Percentiles rank a stretch among this genome's conserved stretches.
Evolutionary conservation across 257 asterid genomes (phyloP).

Genomic region (Rehmannia glutinosa): DNA sequence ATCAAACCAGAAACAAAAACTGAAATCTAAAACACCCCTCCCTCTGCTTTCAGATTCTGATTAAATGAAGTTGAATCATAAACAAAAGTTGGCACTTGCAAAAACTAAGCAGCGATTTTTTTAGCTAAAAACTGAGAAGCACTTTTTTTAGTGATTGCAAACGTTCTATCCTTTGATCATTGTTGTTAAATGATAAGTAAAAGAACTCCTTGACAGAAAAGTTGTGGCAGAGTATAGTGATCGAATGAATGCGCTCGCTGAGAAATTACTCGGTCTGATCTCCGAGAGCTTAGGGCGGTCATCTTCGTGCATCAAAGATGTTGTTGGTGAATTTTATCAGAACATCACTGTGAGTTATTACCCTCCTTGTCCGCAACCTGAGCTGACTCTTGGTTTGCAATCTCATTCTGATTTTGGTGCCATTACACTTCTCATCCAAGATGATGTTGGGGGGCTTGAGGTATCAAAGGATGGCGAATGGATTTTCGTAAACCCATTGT

Average conservation of each 20-base stretch:
- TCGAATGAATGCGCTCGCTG: conserved; percentile 59
- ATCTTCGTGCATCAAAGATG: conserved; percentile 54
- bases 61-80: no score
- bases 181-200: conserved; percentile 2
- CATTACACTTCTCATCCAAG: conserved; percentile 84
- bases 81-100: no score
- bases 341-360: conserved; percentile 82
- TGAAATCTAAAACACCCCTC: no score
- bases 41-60: no score
- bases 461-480: conserved; percentile 80
- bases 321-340: conserved; percentile 73
- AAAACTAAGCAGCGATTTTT: no score
- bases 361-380: conserved; percentile 97
- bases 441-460: conserved; percentile 92
- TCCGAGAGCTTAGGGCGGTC: conserved; percentile 66
- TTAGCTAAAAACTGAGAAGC: no score
- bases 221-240: conserved; percentile 67
- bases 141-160: no score
- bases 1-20: no score
- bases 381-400: conserved; percentile 91
- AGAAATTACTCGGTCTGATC: conserved; percentile 53
- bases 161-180: no score
- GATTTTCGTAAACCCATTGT: conserved; percentile 51
- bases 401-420: conserved; percentile 91
- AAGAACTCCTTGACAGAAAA: conserved; percentile 32